phyloP scores from a whole-genome alignment of 768 basidiomycete genomes.

The Gautieria morchelliformis region DNA sequence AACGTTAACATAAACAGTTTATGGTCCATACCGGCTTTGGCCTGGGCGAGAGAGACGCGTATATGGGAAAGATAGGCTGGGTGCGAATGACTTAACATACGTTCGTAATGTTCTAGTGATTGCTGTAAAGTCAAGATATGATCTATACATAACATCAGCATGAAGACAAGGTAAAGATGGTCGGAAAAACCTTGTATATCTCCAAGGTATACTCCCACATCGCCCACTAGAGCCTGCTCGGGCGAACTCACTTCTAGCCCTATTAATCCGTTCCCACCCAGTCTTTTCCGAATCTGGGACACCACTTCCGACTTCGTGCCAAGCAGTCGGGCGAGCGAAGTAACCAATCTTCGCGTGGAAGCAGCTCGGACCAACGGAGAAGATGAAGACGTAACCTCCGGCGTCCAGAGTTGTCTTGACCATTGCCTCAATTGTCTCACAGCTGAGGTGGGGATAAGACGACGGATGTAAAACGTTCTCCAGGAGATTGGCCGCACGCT shows the following conservation, averaged over 20 bases:
- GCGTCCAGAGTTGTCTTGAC: not conserved
- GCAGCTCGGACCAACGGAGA: slow-evolving; percentile 51
- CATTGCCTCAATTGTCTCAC: not conserved
- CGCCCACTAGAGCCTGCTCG: slow-evolving; percentile 20
- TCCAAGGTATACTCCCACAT: slow-evolving; percentile 80
- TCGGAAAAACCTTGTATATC: slow-evolving; percentile 72
- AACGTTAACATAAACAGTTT: slow-evolving; percentile 56
- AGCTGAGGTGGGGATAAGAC: not conserved
- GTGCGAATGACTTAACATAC: slow-evolving; percentile 79
- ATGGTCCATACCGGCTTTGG: slow-evolving; percentile 55
- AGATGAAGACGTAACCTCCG: not conserved
- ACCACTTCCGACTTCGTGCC: slow-evolving; percentile 79
- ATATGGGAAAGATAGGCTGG: slow-evolving; percentile 79
- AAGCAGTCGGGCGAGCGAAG: slow-evolving; percentile 64
- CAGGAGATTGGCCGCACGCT: not conserved
- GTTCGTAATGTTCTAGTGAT: slow-evolving; percentile 77
- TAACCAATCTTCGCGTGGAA: slow-evolving; percentile 66
- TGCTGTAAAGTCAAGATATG: slow-evolving; percentile 86
- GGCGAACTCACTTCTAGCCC: not conserved
- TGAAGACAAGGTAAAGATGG: not conserved
- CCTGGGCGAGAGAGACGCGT: slow-evolving; percentile 45
- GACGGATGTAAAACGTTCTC: not conserved
- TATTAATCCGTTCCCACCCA: slow-evolving; percentile 21
- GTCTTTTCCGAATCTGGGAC: slow-evolving; percentile 66
- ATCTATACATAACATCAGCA: slow-evolving; percentile 35